Base-by-base conservation (phyloP, 139 green algal genomes). In the Chlamydomonas sphaeroides region DNA sequence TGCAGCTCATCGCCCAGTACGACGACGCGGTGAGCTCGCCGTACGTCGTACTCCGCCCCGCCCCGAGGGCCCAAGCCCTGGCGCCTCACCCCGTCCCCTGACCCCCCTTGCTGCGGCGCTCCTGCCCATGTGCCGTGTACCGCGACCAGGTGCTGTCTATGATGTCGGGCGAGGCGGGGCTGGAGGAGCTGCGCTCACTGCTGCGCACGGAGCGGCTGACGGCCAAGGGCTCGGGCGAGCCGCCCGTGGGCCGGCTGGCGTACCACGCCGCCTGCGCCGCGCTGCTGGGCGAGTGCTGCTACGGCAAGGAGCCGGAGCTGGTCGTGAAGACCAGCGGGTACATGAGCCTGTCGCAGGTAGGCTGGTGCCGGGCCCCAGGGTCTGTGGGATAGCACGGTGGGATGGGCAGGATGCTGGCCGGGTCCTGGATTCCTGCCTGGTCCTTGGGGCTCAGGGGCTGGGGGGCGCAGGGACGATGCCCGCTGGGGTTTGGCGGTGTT, bases 221-320 rank as follows among this genome's bases (percentile, higher is more conserved):
- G 11, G 51, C 66, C 30, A 49, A 49, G 5, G 15, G 61, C 39
- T 49, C 39, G 6, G 28, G 36, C 0, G 42, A 38, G 10, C 57
- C 83, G 39, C 66, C 65, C 45, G 75, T 79, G 11, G 45, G 51
- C 65, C 26, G 28, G 3, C 67, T 87, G 38, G 65, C 74, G 6
- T 87, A 87, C 66, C 83, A 87, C 75, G 65, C 74, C n/a, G 72
- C 75, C 32, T 84, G 83, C 75, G 53, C 69, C 5, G 35, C 69
- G 56, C 83, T 87, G 66, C 66, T 87, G 67, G 83, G 74, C 33
- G 83, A 78, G 30, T 87, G 83, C 75, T 85, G 72, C 51, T 30
- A 62, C 17, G 83, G 83, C 53, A 84, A 84, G 65, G 74, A 87
- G 48, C 77, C 83, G 35, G 79, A 79, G 59, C 68, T 74, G 33